phyloP scores from a whole-genome alignment of 768 basidiomycete genomes.

The Lactarius tabidus region DNA sequence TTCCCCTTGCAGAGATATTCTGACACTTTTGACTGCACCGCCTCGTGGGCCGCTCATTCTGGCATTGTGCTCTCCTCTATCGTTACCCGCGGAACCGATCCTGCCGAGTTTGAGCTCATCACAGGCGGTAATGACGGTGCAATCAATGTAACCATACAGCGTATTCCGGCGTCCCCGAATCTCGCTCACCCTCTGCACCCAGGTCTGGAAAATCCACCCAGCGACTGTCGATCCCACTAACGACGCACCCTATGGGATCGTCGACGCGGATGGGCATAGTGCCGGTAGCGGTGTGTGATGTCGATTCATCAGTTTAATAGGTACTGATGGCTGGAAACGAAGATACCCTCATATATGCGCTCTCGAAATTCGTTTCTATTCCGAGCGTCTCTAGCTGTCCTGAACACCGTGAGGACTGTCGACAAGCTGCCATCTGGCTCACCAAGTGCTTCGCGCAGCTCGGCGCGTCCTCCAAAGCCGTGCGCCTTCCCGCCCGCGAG shows the following conservation, averaged over 20 bases:
- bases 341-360: constrained; percentile 75
- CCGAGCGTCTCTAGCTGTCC: constrained; percentile 76
- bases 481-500: not conserved
- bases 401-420: constrained; percentile 75
- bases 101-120: constrained; percentile 43
- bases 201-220: constrained; percentile 40
- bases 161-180: not conserved
- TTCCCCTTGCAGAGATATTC: constrained; percentile 63
- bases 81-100: constrained; percentile 39
- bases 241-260: constrained; percentile 8
- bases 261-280: constrained; percentile 10
- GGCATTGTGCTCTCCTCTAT: constrained; percentile 82
- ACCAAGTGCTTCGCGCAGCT: constrained; percentile 84
- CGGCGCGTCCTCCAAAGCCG: constrained; percentile 64
- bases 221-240: constrained; percentile 4
- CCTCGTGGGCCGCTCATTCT: constrained; percentile 76
- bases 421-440: constrained; percentile 91
- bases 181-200: not conserved
- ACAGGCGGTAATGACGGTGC: constrained; percentile 85
- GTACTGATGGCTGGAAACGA: not conserved
- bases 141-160: constrained; percentile 57
- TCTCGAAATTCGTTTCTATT: constrained; percentile 83
- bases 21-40: constrained; percentile 77
- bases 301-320: not conserved
- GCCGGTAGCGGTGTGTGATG: constrained; percentile 12